These are phyloP conservation scores for Camelina laxa DNA, from an alignment of 345 rosid species.

Conservation along the genomic window DNA sequence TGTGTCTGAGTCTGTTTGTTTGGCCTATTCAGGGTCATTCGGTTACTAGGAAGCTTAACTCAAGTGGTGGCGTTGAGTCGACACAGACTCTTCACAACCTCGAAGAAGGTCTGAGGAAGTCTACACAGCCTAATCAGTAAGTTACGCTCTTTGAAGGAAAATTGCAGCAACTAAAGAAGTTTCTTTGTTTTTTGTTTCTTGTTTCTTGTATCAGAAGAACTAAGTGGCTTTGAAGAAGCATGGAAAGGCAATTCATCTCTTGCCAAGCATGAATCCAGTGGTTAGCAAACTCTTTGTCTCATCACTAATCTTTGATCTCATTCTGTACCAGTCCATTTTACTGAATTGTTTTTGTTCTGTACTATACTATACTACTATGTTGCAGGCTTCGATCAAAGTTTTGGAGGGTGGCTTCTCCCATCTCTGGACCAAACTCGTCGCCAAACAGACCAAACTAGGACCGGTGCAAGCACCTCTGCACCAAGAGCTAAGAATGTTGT, in stretches of 20 bases:
- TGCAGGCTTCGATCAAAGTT: conserved; percentile 43
- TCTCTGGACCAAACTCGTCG: conserved; percentile 18
- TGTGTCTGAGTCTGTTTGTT: background rate
- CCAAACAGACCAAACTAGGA: conserved; percentile 1
- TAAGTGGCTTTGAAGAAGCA: conserved; percentile 62
- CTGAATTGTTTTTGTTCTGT: conserved; percentile 4
- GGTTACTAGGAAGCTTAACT: conserved; percentile 67
- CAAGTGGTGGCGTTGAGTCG: conserved; percentile 80
- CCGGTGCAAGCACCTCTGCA: conserved; percentile 29
- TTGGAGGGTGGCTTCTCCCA: conserved; percentile 57
- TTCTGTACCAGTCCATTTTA: background rate
- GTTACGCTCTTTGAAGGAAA: background rate
- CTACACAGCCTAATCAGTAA: background rate
- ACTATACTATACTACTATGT: background rate
- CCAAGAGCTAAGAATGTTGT: conserved; percentile 61
- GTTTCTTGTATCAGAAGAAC: conserved; percentile 54
- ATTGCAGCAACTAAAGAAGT: background rate
- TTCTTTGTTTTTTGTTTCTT: background rate
- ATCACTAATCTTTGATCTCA: conserved; percentile 13
- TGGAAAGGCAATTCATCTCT: conserved; percentile 62
- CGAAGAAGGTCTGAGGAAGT: conserved; percentile 53
- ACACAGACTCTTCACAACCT: conserved; percentile 76
- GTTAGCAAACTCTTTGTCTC: conserved; percentile 3
- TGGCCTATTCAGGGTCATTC: conserved; percentile 70
- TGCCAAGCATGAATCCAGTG: conserved; percentile 42